Base-by-base conservation (phyloP, 257 asterid species). In the Solanum sparsipilum region DNA sequence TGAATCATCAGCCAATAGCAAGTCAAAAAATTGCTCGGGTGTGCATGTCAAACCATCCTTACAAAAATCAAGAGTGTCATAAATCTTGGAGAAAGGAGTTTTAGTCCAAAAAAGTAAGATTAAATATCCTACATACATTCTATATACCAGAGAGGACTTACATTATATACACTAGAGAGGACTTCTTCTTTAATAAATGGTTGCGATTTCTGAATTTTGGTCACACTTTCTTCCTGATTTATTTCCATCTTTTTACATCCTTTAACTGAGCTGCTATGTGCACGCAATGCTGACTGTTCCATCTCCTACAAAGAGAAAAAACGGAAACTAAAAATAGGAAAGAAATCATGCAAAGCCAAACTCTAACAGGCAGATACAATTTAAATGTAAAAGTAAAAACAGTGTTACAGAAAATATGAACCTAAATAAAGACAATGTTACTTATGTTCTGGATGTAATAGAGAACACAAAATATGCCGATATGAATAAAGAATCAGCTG, bases 41-140 rank as follows among this genome's bases (percentile, higher is more conserved):
- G 95, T 94, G 94, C 97, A 97, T 31, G 98, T 96, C 87, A 95
- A 96, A 86, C 90, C 87, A 90, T 92, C 99, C 99, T 97, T 95
- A 90, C 60, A 91, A 83, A 84, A 23, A 35, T 91, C 68, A 86
- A 56, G 78, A 87, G 87, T 9, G 67, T 35, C 87, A 60, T 32
- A 85, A 90, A 39, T 83, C 58, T 38, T 31, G 29, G 87, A 86
- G 71, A 86, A 44, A 39, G 34, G 87, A 63, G 88, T 35, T 65
- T 34, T 41, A 73, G 10, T 71, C 84, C 84, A 20, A 72, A 11
- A 46, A 72, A 46, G 34, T 32, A 86, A 7, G 58, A 70, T 46
- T 20, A 60, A 13, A 86, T 48, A 86, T 72, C 78, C 85, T 71
- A 70, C 93, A 32, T 90, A 93, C 99, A 93, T 84, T 86, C 91